Percentiles rank a stretch among this genome's conserved stretches.
Evolutionary conservation across 2,329 filamentous ascomycete species (phyloP).

Genomic region (Botrytis pseudocinerea): DNA sequence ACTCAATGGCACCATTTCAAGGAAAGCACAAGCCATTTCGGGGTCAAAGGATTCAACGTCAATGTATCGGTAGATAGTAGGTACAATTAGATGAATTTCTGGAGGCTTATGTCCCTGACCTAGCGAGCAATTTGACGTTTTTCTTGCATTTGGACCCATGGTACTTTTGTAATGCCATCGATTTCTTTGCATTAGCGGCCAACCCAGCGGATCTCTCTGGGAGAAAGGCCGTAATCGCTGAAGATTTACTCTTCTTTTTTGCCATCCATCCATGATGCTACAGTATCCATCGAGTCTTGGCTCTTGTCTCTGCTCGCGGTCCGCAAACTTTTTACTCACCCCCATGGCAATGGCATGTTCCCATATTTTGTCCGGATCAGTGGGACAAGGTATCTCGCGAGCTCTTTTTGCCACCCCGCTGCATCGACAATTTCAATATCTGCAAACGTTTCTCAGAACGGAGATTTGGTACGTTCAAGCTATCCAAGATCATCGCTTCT

Average conservation of each 20-base stretch:
- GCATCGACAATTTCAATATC: slow-evolving; percentile 38
- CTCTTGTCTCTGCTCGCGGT: slow-evolving; percentile 17
- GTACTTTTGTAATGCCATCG: slow-evolving; percentile 21
- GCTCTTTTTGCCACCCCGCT: slow-evolving; percentile 40
- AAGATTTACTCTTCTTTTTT: slow-evolving; percentile 20
- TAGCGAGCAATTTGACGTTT: slow-evolving; percentile 35
- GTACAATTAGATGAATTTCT: slow-evolving; percentile 17
- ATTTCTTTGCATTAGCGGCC: slow-evolving; percentile 40
- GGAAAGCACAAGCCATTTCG: slow-evolving; percentile 20
- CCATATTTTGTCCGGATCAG: slow-evolving; percentile 21
- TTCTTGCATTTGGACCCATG: slow-evolving; percentile 29
- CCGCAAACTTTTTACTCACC: slow-evolving; percentile 17
- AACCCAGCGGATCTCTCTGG: slow-evolving; percentile 37
- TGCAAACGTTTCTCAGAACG: slow-evolving; percentile 39
- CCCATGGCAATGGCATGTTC: slow-evolving; percentile 5
- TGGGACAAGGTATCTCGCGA: slow-evolving; percentile 29
- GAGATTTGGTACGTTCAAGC: slow-evolving; percentile 39
- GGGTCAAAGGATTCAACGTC: slow-evolving; percentile 17
- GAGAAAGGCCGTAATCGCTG: slow-evolving; percentile 22
- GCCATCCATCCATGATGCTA: slow-evolving; percentile 11
- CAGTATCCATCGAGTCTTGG: slow-evolving; percentile 18
- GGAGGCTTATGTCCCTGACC: slow-evolving; percentile 36
- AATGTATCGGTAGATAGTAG: slow-evolving; percentile 29
- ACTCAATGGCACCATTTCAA: slow-evolving; percentile 29
- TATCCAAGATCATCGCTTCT: slow-evolving; percentile 41